phyloP scores from a whole-genome alignment of 1,284 basidiomycete genomes.

The Ceratobasidium sp. region DNA sequence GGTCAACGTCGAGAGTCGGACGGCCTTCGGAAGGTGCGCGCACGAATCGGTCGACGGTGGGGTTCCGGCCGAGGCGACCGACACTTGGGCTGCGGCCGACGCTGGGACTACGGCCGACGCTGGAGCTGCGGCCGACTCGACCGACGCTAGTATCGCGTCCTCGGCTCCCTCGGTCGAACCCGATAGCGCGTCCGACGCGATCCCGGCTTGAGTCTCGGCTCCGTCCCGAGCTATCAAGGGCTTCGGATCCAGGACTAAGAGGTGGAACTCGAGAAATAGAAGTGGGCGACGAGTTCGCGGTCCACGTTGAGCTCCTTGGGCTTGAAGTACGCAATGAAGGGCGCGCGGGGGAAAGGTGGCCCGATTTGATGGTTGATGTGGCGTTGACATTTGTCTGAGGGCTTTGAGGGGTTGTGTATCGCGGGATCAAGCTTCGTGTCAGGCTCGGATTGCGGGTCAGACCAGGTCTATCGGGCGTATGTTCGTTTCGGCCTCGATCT shows the following conservation, averaged over 20 bases:
- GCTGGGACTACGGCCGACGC: not conserved
- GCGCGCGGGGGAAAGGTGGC: conserved; percentile 14
- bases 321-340: conserved; percentile 1
- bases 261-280: conserved; percentile 20
- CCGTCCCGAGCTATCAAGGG: not conserved
- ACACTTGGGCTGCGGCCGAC: not conserved
- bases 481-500: not conserved
- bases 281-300: too few relatives aligned
- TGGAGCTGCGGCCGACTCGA: too few relatives aligned
- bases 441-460: conserved; percentile 16
- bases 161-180: too few relatives aligned
- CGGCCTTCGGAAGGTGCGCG: not conserved
- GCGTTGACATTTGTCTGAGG: conserved; percentile 5
- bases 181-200: not conserved
- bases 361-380: conserved; percentile 14
- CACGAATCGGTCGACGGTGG: not conserved
- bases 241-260: conserved; percentile 32
- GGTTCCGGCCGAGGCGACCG: not conserved
- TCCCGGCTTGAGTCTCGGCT: conserved; percentile 18
- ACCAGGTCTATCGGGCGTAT: not conserved
- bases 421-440: conserved; percentile 17
- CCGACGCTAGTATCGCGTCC: too few relatives aligned
- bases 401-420: conserved; percentile 4
- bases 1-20: conserved; percentile 16
- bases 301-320: not conserved